phyloP scores from a whole-genome alignment of 2,329 filamentous ascomycete species.

The Colletotrichum incanum region DNA sequence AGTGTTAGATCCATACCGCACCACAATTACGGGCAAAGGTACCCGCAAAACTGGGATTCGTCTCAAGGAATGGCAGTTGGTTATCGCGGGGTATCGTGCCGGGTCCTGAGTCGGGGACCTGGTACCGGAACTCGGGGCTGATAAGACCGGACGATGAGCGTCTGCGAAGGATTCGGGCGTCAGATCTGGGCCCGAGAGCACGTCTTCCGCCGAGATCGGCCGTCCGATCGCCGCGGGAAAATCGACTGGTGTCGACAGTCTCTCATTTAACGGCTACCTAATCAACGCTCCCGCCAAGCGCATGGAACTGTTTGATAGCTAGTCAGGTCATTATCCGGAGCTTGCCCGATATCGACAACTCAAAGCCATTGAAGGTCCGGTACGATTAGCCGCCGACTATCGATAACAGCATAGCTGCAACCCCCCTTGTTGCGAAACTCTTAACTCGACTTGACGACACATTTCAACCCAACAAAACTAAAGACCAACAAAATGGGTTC shows the following conservation, averaged over 20 bases:
- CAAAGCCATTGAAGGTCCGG: background rate
- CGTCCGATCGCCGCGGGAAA: slow-evolving; percentile 35
- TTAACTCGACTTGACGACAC: slow-evolving; percentile 8
- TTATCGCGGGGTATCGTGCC: slow-evolving; percentile 28
- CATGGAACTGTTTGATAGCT: background rate
- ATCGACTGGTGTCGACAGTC: slow-evolving; percentile 4
- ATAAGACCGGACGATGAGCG: slow-evolving; percentile 18
- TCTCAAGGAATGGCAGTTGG: background rate
- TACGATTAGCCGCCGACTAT: slow-evolving; percentile 4
- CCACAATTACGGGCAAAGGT: slow-evolving; percentile 14
- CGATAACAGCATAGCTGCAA: slow-evolving; percentile 7
- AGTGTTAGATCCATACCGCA: background rate
- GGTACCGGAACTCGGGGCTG: slow-evolving; percentile 5
- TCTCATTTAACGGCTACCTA: slow-evolving; percentile 27
- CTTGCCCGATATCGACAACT: background rate
- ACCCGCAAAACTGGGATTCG: slow-evolving; percentile 13
- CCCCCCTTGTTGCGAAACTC: background rate
- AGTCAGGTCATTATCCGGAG: background rate
- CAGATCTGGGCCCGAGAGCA: slow-evolving; percentile 29
- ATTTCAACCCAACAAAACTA: background rate
- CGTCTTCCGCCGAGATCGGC: slow-evolving; percentile 35
- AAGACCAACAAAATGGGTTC: slow-evolving; percentile 29
- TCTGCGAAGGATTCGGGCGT: slow-evolving; percentile 9
- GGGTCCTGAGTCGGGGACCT: slow-evolving; percentile 9
- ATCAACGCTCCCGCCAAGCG: slow-evolving; percentile 20